Conservation (phyloP, 2,329 filamentous ascomycete species). For the Pyricularia sp. region DNA sequence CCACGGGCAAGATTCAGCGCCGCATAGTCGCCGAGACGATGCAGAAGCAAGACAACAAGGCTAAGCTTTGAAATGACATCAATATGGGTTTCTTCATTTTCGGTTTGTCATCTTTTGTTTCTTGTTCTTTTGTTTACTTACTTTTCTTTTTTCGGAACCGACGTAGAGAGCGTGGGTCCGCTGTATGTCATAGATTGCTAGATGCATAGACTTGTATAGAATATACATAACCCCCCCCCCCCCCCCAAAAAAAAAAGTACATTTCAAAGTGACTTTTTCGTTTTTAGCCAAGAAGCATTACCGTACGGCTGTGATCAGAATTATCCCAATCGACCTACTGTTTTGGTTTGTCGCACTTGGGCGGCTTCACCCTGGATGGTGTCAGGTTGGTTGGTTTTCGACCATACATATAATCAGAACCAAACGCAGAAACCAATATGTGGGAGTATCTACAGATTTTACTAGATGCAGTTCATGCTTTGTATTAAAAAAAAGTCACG, state of each 20-base stretch:
- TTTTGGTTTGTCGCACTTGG: neutral
- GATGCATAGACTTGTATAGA: neutral
- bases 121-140: neutral
- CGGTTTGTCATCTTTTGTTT: neutral
- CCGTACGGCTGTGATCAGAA: too few species aligned
- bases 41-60: conserved; percentile 53
- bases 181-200: neutral
- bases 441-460: neutral
- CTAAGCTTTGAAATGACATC: conserved; percentile 39
- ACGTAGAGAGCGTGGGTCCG: neutral
- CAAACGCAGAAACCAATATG: neutral
- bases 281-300: too few species aligned
- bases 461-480: neutral
- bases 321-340: neutral
- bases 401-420: neutral
- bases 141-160: neutral
- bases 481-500: neutral
- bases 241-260: too few species aligned
- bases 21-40: conserved; percentile 80
- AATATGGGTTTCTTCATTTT: neutral
- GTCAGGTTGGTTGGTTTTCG: neutral
- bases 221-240: neutral
- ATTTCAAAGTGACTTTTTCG: neutral
- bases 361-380: neutral
- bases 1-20: conserved; percentile 83